Evolutionary conservation across 2,329 filamentous ascomycete genomes (phyloP).

Genomic region (Scorias spongiosa): DNA sequence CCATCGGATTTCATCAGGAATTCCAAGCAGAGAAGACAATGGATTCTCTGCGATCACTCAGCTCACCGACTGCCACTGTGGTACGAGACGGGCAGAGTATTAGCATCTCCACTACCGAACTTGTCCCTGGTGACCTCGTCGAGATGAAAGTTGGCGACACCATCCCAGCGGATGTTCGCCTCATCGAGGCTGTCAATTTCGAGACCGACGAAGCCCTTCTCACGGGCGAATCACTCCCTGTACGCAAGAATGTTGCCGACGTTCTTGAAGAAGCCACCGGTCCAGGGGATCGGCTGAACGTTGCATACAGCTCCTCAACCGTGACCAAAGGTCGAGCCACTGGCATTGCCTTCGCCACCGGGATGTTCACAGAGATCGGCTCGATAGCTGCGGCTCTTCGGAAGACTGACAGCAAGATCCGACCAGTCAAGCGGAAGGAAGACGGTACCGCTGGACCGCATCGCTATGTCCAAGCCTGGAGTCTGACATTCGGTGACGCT

Average conservation of each 20-base stretch:
- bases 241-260: conserved; percentile 47
- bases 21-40: conserved; percentile 35
- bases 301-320: conserved; percentile 57
- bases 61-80: conserved; percentile 31
- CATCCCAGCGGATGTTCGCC: conserved; percentile 34
- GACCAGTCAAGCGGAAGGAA: conserved; percentile 25
- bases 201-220: conserved; percentile 56
- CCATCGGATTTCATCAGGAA: conserved; percentile 32
- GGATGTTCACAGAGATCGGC: conserved; percentile 61
- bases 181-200: conserved; percentile 42
- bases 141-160: conserved; percentile 33
- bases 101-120: conserved; percentile 26
- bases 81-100: conserved; percentile 30
- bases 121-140: conserved; percentile 34
- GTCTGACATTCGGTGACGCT: conserved; percentile 40
- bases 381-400: conserved; percentile 58
- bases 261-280: conserved; percentile 39
- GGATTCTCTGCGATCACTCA: conserved; percentile 32
- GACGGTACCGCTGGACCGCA: conserved; percentile 19
- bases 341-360: conserved; percentile 55
- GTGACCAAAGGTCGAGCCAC: conserved; percentile 54
- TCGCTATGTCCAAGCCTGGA: conserved; percentile 32
- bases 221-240: conserved; percentile 57
- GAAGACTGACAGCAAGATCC: conserved; percentile 35
- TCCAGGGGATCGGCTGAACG: conserved; percentile 54